Conservation (phyloP, 495 filamentous ascomycete species). For the Aeminium ludgeri region DNA sequence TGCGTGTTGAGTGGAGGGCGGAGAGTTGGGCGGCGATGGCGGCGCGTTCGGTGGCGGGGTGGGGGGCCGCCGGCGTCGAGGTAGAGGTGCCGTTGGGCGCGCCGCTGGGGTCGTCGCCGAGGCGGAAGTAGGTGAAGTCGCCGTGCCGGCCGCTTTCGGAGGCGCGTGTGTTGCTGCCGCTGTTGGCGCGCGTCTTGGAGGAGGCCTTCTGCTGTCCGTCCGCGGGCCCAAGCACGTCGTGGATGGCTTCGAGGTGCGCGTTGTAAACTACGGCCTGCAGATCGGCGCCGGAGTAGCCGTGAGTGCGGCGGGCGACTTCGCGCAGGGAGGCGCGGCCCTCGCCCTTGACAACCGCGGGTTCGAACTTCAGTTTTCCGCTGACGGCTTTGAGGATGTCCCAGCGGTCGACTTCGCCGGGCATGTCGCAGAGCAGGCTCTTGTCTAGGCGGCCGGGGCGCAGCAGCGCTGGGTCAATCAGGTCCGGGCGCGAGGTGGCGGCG, state of each 20-base stretch:
- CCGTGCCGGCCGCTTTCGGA: conserved; percentile 28
- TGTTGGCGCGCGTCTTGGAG: conserved; percentile 6
- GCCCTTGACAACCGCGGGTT: conserved; percentile 36
- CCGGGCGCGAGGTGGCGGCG: conserved; percentile 77
- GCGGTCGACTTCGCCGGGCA: conserved; percentile 62
- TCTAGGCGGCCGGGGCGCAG: conserved; percentile 79
- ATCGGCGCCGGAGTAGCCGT: conserved; percentile 91
- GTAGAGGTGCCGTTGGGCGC: neutral
- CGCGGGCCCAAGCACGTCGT: conserved; percentile 64
- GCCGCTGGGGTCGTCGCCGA: conserved; percentile 33
- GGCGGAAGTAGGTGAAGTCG: conserved; percentile 69
- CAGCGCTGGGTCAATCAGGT: conserved; percentile 86
- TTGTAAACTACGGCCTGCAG: conserved; percentile 91
- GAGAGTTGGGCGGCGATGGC: conserved; percentile 59
- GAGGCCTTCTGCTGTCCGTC: conserved; percentile 21
- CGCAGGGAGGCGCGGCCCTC: conserved; percentile 30
- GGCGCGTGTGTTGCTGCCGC: conserved; percentile 13
- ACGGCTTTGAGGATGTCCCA: conserved; percentile 75
- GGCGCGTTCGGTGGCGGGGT: too few relatives aligned
- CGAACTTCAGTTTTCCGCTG: conserved; percentile 57
- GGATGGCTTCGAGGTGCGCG: conserved; percentile 90
- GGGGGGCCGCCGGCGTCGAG: conserved; percentile 30
- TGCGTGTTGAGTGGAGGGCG: conserved; percentile 49
- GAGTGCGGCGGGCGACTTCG: conserved; percentile 60
- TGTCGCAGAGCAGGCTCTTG: conserved; percentile 76